Evolutionary conservation across 208 protist genomes (phyloP).

Genomic region (Naegleria lovaniensis): DNA sequence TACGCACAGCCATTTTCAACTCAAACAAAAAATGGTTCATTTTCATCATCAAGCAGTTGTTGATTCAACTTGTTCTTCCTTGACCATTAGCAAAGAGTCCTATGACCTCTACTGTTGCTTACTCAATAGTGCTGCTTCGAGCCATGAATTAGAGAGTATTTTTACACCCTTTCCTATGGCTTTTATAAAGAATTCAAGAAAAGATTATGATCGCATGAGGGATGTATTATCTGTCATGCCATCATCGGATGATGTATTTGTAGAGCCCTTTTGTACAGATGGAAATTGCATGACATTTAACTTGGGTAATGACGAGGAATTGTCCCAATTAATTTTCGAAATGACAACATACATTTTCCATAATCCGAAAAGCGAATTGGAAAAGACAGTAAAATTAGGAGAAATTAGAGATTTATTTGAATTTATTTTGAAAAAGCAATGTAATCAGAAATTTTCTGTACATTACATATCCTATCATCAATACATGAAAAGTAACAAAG

Average conservation of each 20-base stretch:
- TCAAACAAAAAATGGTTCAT: too few species aligned
- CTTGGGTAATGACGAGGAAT: background rate
- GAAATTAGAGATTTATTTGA: background rate
- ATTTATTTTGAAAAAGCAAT: background rate
- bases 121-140: background rate
- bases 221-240: background rate
- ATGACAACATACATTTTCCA: background rate
- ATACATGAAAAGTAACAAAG: background rate
- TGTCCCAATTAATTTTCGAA: background rate
- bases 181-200: constrained; percentile 7
- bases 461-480: background rate
- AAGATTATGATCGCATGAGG: background rate
- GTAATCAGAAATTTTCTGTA: background rate
- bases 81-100: background rate
- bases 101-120: background rate
- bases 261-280: background rate
- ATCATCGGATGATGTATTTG: background rate
- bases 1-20: too few species aligned
- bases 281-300: background rate
- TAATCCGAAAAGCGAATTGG: too few species aligned
- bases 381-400: background rate
- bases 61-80: too few species aligned
- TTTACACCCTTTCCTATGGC: background rate
- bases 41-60: too few species aligned
- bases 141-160: background rate